Base-by-base conservation (phyloP, 306 rosid genomes). In the Rosa rugosa region DNA sequence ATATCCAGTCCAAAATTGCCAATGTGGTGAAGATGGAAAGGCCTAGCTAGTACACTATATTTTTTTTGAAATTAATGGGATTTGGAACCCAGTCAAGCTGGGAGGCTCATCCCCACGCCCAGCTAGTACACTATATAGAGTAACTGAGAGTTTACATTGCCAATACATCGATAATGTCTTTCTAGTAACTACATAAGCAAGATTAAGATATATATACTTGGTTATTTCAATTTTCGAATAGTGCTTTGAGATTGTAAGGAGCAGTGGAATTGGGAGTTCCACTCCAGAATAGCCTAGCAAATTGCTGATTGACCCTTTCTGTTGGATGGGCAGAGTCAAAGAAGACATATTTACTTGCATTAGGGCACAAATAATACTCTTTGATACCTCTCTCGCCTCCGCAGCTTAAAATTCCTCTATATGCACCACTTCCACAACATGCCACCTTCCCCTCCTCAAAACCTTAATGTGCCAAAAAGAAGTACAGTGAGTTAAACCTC, bases 381-480 rank as follows among this genome's bases (percentile, higher is more conserved):
- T 36, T 63, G 42, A 31, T 63, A 31, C 40, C 69, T 31, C 69
- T 63, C 11, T 27, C 9, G n/a, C 86, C 51, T 27, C 88, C 94
- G n/a, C 83, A 90, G 47, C 79, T 91, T 4, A 59, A 50, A 62
- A 72, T 79, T 69, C 90, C 94, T 76, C 88, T 78, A 45, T 69
- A 88, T 10, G 70, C 71, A 0, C 93, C 97, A 49, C 87, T 73
- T n/a, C 94, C 97, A 31, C 69, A 63, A 27, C 69, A 63, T 63
- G 69, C 69, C 69, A 14, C n/a, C 42, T 63, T 63, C 11, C 69
- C 69, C 20, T 63, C 90, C 63, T 81, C 34, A 42, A 89, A 83
- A 71, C 80, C 84, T 56, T 54, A 63, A 63, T 12, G 27, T n/a
- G 2, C 38, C 66, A 11, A 27, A 4, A 63, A 11, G 16, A 27